phyloP scores from a whole-genome alignment of 768 basidiomycete genomes.

The Phallus indusiatus region DNA sequence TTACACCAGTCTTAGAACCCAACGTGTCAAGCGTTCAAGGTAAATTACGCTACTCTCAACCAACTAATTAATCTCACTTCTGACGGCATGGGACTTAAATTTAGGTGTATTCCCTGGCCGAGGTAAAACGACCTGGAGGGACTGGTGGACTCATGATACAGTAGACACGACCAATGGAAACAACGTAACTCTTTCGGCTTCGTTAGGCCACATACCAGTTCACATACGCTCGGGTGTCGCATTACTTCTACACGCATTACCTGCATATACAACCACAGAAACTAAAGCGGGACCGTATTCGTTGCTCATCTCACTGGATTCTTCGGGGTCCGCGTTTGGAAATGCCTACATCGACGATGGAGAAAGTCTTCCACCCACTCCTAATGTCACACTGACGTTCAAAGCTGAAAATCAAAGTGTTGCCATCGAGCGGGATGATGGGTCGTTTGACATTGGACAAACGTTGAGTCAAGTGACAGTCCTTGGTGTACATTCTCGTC shows the following conservation, averaged over 20 bases:
- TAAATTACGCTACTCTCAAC: slow-evolving; percentile 18
- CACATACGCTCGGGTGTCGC: slow-evolving; percentile 64
- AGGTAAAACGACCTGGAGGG: slow-evolving; percentile 52
- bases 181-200: slow-evolving; percentile 50
- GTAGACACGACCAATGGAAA: slow-evolving; percentile 32
- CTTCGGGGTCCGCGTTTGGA: slow-evolving; percentile 43
- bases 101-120: slow-evolving; percentile 58
- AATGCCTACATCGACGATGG: slow-evolving; percentile 66
- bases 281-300: slow-evolving; percentile 54
- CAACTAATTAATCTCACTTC: neutral
- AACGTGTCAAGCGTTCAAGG: slow-evolving; percentile 62
- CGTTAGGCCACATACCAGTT: slow-evolving; percentile 67
- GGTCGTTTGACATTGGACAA: slow-evolving; percentile 36
- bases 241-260: slow-evolving; percentile 50
- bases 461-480: slow-evolving; percentile 44
- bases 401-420: slow-evolving; percentile 26
- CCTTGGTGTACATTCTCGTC: slow-evolving; percentile 40
- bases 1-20: slow-evolving; percentile 66
- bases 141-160: slow-evolving; percentile 61
- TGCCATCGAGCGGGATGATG: slow-evolving; percentile 25
- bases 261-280: slow-evolving; percentile 60
- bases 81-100: neutral
- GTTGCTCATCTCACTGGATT: slow-evolving; percentile 48
- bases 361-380: slow-evolving; percentile 47
- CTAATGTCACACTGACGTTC: slow-evolving; percentile 40